Evolutionary conservation across 2,329 filamentous ascomycete genomes (phyloP), one percentile per base, ranked within the genome.

Genomic region (Trichophaea hybrida): DNA sequence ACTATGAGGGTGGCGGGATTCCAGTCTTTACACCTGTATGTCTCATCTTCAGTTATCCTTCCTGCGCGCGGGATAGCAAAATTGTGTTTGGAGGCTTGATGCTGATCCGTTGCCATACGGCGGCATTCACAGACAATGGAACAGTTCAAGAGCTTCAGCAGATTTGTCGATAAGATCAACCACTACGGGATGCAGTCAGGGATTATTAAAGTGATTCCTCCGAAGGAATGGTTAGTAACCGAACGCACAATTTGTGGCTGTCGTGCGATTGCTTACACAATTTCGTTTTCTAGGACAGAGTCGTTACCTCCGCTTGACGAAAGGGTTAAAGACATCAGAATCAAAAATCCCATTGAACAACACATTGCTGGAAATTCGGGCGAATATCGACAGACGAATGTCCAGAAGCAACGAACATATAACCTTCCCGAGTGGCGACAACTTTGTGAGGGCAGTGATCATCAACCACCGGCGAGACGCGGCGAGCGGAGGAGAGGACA

Each of bases 341-440:
- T 98, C 69, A 91, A 91, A 73, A 94, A 98, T 66, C 93, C 93
- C 2, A 97, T 98, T 71, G 95, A 89, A 70, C 93, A 98, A 73
- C 93, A 98, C 69, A 98, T 98, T 69, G 91, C 94, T 77, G 93
- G 93, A 46, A 88, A 87, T 55, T 88, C 91, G 70, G 94, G 93
- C 59, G 94, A 88, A 59, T 98, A 96, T 71, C 91, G 91, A 38
- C 93, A 98, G 72, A 88, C 93, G 69, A 98, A 98, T 70, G 90
- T 98, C 61, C 84, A 97, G 69, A 94, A 96, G 73, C 88, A 94
- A 71, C 81, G 93, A 71, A 89, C 89, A 12, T 98, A 98, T 75
- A 98, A 96, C 68, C 77, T 98, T 4, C 91, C 91, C 0, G 90
- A 98, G 73, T 98, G 93, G 93, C 88, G 89, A 67, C 81, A 87